phyloP scores from a whole-genome alignment of 768 basidiomycete species.

The Auricularia auricula-judae region DNA sequence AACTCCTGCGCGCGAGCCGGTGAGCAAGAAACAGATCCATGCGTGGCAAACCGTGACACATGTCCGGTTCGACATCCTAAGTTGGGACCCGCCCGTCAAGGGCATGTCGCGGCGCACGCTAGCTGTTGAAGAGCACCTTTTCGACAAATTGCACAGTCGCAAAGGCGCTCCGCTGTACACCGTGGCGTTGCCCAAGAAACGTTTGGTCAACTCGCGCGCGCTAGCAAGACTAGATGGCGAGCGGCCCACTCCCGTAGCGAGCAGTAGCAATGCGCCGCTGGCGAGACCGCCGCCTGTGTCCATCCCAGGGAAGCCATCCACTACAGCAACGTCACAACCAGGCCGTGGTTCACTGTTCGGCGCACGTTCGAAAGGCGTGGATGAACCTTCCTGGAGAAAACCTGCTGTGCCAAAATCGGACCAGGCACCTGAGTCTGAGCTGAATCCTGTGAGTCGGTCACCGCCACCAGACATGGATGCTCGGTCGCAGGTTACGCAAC shows the following conservation, averaged over 20 bases:
- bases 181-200: slow-evolving; percentile 13
- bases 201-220: slow-evolving; percentile 1
- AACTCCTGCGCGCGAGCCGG: slow-evolving; percentile 30
- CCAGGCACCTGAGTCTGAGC: slow-evolving; percentile 11
- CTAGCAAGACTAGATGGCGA: background rate
- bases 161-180: background rate
- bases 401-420: background rate
- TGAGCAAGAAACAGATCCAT: slow-evolving; percentile 38
- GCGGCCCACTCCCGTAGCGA: background rate
- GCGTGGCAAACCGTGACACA: slow-evolving; percentile 29
- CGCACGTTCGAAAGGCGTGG: background rate
- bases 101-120: slow-evolving; percentile 52
- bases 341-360: background rate
- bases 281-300: background rate
- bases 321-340: background rate
- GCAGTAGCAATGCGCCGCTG: background rate
- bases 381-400: slow-evolving; percentile 5
- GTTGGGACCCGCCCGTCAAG: slow-evolving; percentile 60
- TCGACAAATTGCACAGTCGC: slow-evolving; percentile 24
- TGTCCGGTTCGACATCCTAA: slow-evolving; percentile 52
- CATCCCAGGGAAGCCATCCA: background rate
- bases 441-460: slow-evolving; percentile 54
- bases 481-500: background rate
- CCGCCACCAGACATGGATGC: slow-evolving; percentile 43
- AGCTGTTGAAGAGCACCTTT: slow-evolving; percentile 54